phyloP scores from a whole-genome alignment of 2,329 filamentous ascomycete species.

The Pseudogymnoascus sp. region DNA sequence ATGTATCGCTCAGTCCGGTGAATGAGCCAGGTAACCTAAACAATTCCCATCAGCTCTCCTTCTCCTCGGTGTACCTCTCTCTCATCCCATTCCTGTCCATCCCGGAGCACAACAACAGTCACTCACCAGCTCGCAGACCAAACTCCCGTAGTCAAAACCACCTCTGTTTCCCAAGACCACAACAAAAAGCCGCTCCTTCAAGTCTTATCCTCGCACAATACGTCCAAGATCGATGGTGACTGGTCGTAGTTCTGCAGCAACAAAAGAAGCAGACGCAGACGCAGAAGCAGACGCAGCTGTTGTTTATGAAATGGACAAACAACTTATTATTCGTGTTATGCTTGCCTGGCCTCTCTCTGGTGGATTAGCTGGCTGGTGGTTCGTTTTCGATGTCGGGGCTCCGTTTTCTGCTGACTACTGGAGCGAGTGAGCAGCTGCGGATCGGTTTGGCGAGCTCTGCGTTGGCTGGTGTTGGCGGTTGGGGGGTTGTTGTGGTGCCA shows the following conservation, averaged over 20 bases:
- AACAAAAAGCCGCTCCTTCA: neutral
- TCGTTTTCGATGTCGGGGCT: neutral
- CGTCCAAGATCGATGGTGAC: neutral
- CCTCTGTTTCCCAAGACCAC: neutral
- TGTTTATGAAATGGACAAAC: neutral
- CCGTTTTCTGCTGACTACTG: neutral
- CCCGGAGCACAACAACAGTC: neutral
- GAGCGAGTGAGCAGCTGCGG: neutral
- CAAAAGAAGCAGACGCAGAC: neutral
- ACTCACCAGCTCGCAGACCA: neutral
- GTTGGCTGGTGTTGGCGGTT: neutral
- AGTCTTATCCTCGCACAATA: neutral
- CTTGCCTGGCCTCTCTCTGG: neutral
- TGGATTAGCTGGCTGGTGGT: neutral
- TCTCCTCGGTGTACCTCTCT: neutral
- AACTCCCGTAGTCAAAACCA: neutral
- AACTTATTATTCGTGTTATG: neutral
- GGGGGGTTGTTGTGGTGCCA: neutral
- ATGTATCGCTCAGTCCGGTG: neutral
- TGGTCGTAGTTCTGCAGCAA: neutral
- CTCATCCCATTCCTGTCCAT: neutral
- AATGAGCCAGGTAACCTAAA: neutral
- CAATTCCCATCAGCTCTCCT: neutral
- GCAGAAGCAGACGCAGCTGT: neutral
- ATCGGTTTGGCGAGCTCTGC: neutral